These are phyloP conservation scores for Blastocystis sp. DNA, from an alignment of 352 stramenopile species.

Conservation along the genomic window DNA sequence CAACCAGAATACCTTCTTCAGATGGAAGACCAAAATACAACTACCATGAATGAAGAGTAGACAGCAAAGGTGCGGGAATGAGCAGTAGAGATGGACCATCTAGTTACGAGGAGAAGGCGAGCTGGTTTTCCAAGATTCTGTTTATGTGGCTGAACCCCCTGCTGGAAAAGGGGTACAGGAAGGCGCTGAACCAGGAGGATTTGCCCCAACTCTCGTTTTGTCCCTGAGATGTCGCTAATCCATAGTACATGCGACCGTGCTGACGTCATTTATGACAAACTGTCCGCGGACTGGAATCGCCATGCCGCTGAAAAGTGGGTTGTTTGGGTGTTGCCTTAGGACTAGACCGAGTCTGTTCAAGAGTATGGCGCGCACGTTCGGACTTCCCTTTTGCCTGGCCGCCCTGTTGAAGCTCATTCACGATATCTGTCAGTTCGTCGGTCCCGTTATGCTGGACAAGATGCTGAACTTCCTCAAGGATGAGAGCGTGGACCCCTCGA, in stretches of 20 bases:
- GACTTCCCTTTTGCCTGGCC: conserved; percentile 83
- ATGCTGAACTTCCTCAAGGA: conserved; percentile 79
- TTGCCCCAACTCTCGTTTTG: conserved; percentile 80
- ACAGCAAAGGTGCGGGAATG: not conserved
- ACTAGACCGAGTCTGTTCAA: conserved; percentile 57
- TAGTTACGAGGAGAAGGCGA: conserved; percentile 71
- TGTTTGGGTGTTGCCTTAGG: no score
- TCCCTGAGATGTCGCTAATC: conserved; percentile 73
- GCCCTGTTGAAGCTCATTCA: conserved; percentile 85
- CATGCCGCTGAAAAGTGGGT: not conserved
- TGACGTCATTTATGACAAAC: conserved; percentile 25
- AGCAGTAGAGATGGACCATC: conserved; percentile 3
- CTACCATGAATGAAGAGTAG: not conserved
- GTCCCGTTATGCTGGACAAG: conserved; percentile 78
- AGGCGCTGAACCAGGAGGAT: conserved; percentile 79
- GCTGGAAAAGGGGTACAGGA: conserved; percentile 80
- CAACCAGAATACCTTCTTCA: no score
- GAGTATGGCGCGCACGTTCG: conserved; percentile 74
- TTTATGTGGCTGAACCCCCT: conserved; percentile 84
- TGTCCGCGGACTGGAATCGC: not conserved
- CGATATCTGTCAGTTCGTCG: conserved; percentile 85
- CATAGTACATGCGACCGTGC: conserved; percentile 30
- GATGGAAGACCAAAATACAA: no score
- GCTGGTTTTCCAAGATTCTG: conserved; percentile 74
- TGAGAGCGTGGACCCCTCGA: conserved; percentile 72